phyloP scores from a whole-genome alignment of 2,329 filamentous ascomycete species.

The Aspergillus niger region DNA sequence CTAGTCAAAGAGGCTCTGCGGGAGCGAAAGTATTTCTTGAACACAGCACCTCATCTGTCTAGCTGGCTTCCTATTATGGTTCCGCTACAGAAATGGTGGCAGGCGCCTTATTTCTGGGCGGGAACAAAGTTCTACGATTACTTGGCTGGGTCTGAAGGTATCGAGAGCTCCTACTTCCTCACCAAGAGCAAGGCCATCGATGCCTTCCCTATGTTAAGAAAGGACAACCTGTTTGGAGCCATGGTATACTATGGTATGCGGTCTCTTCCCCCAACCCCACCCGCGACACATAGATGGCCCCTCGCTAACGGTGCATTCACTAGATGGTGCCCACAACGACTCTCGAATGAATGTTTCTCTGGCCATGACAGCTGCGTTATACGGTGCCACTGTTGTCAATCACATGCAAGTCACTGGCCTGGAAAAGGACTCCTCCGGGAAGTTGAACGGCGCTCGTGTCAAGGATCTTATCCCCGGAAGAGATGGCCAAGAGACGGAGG shows the following conservation, averaged over 20 bases:
- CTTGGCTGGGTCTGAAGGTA: slow-evolving; percentile 80
- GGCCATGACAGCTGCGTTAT: slow-evolving; percentile 85
- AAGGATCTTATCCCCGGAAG: slow-evolving; percentile 69
- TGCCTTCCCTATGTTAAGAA: slow-evolving; percentile 86
- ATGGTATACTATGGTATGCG: slow-evolving; percentile 76
- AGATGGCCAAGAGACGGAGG: slow-evolving; percentile 62
- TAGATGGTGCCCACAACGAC: slow-evolving; percentile 86
- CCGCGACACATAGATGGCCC: neutral
- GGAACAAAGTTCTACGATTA: slow-evolving; percentile 81
- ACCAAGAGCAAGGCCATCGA: slow-evolving; percentile 83
- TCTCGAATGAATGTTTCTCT: slow-evolving; percentile 89
- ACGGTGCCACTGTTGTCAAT: slow-evolving; percentile 79
- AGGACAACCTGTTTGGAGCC: slow-evolving; percentile 74
- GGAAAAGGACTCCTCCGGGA: slow-evolving; percentile 72
- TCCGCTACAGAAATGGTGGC: slow-evolving; percentile 79
- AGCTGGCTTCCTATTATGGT: slow-evolving; percentile 82
- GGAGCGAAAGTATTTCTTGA: slow-evolving; percentile 80
- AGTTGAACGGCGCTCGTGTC: slow-evolving; percentile 71
- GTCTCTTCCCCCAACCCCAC: neutral
- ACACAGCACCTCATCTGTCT: slow-evolving; percentile 79
- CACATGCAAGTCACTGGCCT: slow-evolving; percentile 78
- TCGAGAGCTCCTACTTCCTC: slow-evolving; percentile 86
- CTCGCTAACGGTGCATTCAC: slow-evolving; percentile 17
- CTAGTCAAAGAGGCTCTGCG: slow-evolving; percentile 79
- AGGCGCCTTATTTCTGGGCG: slow-evolving; percentile 72